Base-by-base conservation (phyloP, 768 basidiomycete genomes). In the Pisolithus orientalis region DNA sequence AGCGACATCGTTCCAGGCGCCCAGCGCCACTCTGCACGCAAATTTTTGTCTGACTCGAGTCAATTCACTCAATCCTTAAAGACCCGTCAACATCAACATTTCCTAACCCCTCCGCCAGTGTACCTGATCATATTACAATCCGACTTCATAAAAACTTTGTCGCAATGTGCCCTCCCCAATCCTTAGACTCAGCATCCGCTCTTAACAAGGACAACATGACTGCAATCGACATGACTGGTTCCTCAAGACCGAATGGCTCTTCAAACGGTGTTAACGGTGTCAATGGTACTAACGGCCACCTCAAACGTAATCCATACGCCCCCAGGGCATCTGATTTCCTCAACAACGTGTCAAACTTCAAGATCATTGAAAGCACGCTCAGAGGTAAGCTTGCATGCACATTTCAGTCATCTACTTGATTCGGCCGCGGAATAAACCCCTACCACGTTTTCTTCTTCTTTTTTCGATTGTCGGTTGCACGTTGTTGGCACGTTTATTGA, bases 291-390 rank as follows among this genome's bases (percentile, higher is more conserved):
- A 74, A 25, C 67, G 71, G 47, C 79, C 76, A 53, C 72, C 65
- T 17, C 69, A 34, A 34, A 5, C 34, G 73, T 52, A 93, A 93
- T 65, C 87, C 90, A 13, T 95, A 95, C 66, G 92, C 88, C 34
- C 85, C 92, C 10, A 82, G 93, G n/a, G 89, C 90, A 14, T 82
- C 89, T 21, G 93, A 95, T 69, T 94, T 94, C 69, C 73, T 95
- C 57, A 94, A 87, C 68, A 96, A 96, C 67, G 72, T 91, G 62
- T 91, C 84, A 44, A 93, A 93, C 74, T 94, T 93, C 73, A 90
- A 85, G 70, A 98, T 96, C 72, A 97, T 97, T 65, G 94, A 97
- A 73, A 93, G 90, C 62, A 98, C 95, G 4, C 81, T 97, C 53
- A 77, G 95, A 82, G 93, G 94, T 46, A 42, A 42, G 43, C 29